Evolutionary conservation across 2,329 filamentous ascomycete species (phyloP).

Genomic region (Colletotrichum sp.): DNA sequence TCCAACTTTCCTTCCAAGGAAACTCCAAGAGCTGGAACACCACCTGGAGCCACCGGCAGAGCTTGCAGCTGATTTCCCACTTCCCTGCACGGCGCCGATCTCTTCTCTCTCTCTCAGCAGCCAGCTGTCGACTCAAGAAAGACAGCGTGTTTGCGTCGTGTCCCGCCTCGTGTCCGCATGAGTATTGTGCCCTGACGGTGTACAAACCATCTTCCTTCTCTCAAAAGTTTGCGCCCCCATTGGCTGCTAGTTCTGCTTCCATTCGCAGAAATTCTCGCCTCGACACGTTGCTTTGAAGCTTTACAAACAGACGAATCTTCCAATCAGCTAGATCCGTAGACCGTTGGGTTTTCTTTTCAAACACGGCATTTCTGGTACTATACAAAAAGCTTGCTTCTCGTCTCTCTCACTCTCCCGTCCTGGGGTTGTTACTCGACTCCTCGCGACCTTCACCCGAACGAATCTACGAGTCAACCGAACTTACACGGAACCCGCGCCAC

Average conservation of each 20-base stretch:
- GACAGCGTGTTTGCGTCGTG: background rate
- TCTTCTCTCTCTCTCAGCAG: background rate
- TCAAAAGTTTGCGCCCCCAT: slow-evolving; percentile 2
- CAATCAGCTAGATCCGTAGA: background rate
- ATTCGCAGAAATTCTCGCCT: slow-evolving; percentile 13
- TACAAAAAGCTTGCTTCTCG: background rate
- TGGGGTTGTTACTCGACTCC: background rate
- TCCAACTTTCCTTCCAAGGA: background rate
- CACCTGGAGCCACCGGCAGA: background rate
- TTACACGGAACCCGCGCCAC: background rate
- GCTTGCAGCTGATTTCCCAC: background rate
- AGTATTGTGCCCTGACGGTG: background rate
- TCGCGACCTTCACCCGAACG: background rate
- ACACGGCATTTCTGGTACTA: background rate
- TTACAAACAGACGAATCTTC: background rate
- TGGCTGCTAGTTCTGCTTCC: background rate
- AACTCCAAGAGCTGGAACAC: background rate
- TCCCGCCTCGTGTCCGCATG: background rate
- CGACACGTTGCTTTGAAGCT: background rate
- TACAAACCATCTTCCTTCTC: background rate
- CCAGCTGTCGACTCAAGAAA: background rate
- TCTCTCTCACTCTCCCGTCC: background rate
- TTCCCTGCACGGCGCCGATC: background rate
- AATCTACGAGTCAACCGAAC: background rate
- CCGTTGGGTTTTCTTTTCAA: background rate